Evolutionary conservation across 257 asterid species (phyloP), one percentile per base, ranked within the genome.

Genomic region (Gynochthodes officinalis): DNA sequence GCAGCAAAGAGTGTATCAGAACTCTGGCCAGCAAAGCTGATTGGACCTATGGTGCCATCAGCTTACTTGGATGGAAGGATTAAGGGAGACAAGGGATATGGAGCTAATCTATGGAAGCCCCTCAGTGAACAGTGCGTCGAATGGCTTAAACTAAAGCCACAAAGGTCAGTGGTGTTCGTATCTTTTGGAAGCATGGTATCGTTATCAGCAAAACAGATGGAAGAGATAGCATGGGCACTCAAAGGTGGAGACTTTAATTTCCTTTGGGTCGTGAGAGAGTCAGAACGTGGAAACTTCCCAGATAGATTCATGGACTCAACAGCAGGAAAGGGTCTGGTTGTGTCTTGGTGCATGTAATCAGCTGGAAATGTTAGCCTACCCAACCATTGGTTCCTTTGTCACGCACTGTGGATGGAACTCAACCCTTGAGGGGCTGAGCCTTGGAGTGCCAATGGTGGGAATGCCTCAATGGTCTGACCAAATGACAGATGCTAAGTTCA

Each of bases 61-160:
- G 79, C 86, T 33, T 88, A 88, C 75, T 33, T 89, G 64, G 96
- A 89, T 49, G 84, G 77, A 28, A 77, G 87, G 73, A 87, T 87
- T 14, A 88, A 87, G 74, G 90, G 82, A 46, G 94, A 89, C 79
- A 77, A 58, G 39, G 85, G 88, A 2, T 87, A 89, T 44, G 96
- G 96, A 73, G 91, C 92, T 66, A 89, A 94, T 75, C 35, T 89
- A 50, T 89, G 96, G 96, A 86, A 85, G 82, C 95, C 95, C 35
- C 79, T 84, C 0, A 80, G 87, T 54, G 82, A 84, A 2, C 71
- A 86, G 10, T 86, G 94, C 79, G 10, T 65, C 30, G 66, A 77
- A 15, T 90, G 96, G 96, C 92, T 90, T n/a, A 18, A 77, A 60
- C 42, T 78, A 42, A 86, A 84, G 78, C 83, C 86, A 3, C 68